Base-by-base conservation (phyloP, 2,329 filamentous ascomycete species). In the Penicillium sp. region DNA sequence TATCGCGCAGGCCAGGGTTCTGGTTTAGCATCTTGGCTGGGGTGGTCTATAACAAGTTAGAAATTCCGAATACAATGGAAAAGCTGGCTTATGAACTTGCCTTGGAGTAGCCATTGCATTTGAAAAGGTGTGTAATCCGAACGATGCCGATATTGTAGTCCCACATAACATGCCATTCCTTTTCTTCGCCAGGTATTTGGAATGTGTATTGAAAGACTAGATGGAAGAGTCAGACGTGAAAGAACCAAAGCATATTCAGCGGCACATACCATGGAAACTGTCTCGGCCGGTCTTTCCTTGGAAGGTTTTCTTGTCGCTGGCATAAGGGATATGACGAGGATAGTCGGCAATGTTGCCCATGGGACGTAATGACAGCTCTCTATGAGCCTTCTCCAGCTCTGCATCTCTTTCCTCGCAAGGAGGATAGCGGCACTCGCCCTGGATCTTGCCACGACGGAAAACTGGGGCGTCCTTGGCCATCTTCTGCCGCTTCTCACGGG, bases 91-190 rank as follows among this genome's bases (percentile, higher is more conserved):
- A 3, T 41, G 13, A 38, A 67, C 79, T 70, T 72, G 92, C 93
- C 86, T 99, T 99, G 62, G 88, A 84, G 70, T 93, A 93, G 62
- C 88, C 87, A 71, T 87, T 88, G 64, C 90, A 92, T 74, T 96
- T 96, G 82, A 97, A 97, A 71, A 97, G 90, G 29, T 92, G 89
- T 2, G 92, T 97, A 75, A 96, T 95, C 60, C 93, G 87, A 60
- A 97, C 92, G 31, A 97, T 86, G 9, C 94, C 94, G 60, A 93
- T 86, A 67, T 95, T 93, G 78, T 97, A 97, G 74, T 99, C 94
- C 94, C 94, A 99, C 85, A 97, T 92, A 59, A 97, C 87, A 0
- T 84, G 85, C 72, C 89, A 92, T 51, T 84, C 80, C 61, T 81
- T 82, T 2, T 87, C 82, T 45, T 89, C 84, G 11, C 81, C 85